Percentiles rank a stretch among this genome's conserved stretches.
Conservation (phyloP, 2,329 filamentous ascomycete genomes). For the Rhynchosporium agropyri region DNA sequence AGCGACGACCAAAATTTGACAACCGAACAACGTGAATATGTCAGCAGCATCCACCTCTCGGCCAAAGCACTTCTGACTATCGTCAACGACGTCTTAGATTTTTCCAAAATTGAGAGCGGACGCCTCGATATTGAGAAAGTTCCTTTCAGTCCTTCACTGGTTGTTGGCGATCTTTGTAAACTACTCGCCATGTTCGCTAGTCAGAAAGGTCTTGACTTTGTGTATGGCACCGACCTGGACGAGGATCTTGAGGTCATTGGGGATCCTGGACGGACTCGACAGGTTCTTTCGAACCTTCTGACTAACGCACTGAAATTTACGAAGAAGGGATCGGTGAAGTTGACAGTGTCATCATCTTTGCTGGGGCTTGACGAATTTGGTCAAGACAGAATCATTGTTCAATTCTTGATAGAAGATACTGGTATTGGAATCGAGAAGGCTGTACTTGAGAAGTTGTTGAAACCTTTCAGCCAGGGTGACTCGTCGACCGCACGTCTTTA, state of each 20-base stretch:
- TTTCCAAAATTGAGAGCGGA: slow-evolving; percentile 75
- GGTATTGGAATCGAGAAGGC: slow-evolving; percentile 71
- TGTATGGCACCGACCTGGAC: slow-evolving; percentile 68
- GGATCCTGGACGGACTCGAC: slow-evolving; percentile 75
- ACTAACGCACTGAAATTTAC: slow-evolving; percentile 86
- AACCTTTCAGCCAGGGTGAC: slow-evolving; percentile 79
- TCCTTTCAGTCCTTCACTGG: slow-evolving; percentile 58
- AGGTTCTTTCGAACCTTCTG: slow-evolving; percentile 78
- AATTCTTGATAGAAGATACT: slow-evolving; percentile 74
- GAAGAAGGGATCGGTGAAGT: slow-evolving; percentile 61
- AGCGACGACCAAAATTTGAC: slow-evolving; percentile 33
- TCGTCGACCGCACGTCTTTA: slow-evolving; percentile 78
- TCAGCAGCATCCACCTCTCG: slow-evolving; percentile 34
- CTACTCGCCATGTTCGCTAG: slow-evolving; percentile 74
- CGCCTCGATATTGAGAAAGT: slow-evolving; percentile 71
- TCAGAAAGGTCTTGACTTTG: slow-evolving; percentile 41
- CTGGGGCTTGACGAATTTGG: slow-evolving; percentile 38
- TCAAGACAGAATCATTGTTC: slow-evolving; percentile 50
- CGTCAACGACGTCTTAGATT: slow-evolving; percentile 71
- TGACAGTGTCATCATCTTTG: slow-evolving; percentile 45
- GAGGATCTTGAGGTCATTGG: slow-evolving; percentile 63
- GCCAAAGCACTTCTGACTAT: slow-evolving; percentile 48
- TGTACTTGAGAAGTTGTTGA: slow-evolving; percentile 74
- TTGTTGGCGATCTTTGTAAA: slow-evolving; percentile 52
- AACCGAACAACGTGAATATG: slow-evolving; percentile 33